Evolutionary conservation across 2,329 filamentous ascomycete genomes (phyloP).

Genomic region (Penicillium brevicompactum): DNA sequence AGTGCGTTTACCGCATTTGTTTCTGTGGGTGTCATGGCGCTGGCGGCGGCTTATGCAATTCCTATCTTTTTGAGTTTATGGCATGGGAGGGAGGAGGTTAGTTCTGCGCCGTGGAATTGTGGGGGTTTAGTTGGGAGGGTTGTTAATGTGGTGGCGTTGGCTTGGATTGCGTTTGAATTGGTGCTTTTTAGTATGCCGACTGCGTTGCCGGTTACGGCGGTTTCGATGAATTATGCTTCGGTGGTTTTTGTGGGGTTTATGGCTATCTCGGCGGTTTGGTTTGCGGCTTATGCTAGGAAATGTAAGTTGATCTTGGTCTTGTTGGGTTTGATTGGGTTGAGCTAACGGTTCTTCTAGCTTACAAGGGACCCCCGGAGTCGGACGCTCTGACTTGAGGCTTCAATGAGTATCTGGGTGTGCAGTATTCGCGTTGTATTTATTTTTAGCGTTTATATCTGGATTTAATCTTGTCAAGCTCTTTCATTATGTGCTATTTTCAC

Average conservation of each 20-base stretch:
- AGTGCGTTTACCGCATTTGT: slow-evolving; percentile 54
- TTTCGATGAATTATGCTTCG: slow-evolving; percentile 60
- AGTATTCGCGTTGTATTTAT: no score
- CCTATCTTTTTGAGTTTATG: slow-evolving; percentile 57
- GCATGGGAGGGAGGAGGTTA: slow-evolving; percentile 50
- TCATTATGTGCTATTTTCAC: no score
- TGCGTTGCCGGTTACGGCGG: slow-evolving; percentile 55
- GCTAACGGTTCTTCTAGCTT: slow-evolving; percentile 21
- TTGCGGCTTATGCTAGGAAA: slow-evolving; percentile 53
- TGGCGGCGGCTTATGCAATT: slow-evolving; percentile 59
- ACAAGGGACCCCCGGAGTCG: slow-evolving; percentile 37
- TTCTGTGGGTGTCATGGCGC: slow-evolving; percentile 58
- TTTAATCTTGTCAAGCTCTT: no score
- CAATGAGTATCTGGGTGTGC: no score
- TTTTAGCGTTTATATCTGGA: no score
- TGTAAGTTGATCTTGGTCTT: slow-evolving; percentile 38
- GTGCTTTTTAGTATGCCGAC: slow-evolving; percentile 59
- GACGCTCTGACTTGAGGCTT: slow-evolving; percentile 19
- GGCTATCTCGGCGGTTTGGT: slow-evolving; percentile 55
- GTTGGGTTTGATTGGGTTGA: background rate
- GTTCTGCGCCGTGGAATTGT: slow-evolving; percentile 52
- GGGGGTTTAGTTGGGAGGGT: slow-evolving; percentile 45
- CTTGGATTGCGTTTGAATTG: slow-evolving; percentile 56
- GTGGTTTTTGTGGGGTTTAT: slow-evolving; percentile 61
- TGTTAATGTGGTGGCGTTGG: slow-evolving; percentile 51